Percentiles rank a stretch among this genome's conserved stretches.
Conservation (phyloP, 2,329 filamentous ascomycete species). For the Talaromyces funiculosus region DNA sequence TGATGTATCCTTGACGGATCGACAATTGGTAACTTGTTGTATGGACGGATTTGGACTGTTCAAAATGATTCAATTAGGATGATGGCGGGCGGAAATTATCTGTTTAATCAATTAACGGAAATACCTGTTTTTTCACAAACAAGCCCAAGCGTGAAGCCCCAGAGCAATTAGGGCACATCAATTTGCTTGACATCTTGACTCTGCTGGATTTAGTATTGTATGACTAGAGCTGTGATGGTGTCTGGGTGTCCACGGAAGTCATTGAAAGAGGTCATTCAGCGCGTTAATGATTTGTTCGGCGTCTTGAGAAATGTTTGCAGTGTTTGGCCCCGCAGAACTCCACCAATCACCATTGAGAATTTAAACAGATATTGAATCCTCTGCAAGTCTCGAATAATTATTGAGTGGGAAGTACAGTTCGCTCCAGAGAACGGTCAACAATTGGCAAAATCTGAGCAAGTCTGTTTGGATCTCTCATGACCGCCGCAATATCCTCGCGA, state of each 20-base stretch:
- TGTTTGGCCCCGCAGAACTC: slow-evolving; percentile 22
- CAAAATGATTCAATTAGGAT: background rate
- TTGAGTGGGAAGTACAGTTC: slow-evolving; percentile 28
- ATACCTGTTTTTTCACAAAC: slow-evolving; percentile 12
- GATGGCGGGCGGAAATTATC: background rate
- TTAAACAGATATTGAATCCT: background rate
- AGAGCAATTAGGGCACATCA: slow-evolving; percentile 11
- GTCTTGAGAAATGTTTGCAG: slow-evolving; percentile 24
- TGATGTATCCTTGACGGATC: background rate
- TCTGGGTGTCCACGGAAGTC: background rate
- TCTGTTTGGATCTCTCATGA: slow-evolving; percentile 73
- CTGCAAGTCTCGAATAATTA: background rate
- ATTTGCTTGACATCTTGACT: slow-evolving; percentile 10
- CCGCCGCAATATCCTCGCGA: slow-evolving; percentile 68
- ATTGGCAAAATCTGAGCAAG: slow-evolving; percentile 64
- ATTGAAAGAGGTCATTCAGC: slow-evolving; percentile 10
- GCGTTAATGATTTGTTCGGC: slow-evolving; percentile 3
- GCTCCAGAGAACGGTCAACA: slow-evolving; percentile 63
- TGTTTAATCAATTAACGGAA: background rate
- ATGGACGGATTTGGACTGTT: slow-evolving; percentile 8
- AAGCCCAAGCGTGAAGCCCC: slow-evolving; percentile 1
- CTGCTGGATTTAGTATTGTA: background rate
- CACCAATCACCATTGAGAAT: background rate
- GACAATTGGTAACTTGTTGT: background rate
- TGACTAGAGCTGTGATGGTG: background rate